Evolutionary conservation across 805 yeast species (phyloP).

Genomic region (Ascoidea rubescens): DNA sequence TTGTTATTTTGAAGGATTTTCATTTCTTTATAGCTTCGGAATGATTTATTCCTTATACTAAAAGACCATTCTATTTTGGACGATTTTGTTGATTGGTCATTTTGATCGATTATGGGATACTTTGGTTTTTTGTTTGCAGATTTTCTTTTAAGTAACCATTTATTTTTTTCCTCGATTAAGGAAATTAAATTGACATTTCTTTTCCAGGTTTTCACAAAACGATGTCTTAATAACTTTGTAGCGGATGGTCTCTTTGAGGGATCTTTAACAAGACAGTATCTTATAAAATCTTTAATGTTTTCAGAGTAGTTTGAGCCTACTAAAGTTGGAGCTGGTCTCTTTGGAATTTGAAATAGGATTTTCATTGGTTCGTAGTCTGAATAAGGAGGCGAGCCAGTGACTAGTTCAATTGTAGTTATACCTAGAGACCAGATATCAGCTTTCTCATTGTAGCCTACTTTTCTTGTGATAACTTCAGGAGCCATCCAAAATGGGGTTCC

Average conservation of each 20-base stretch:
- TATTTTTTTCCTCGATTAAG: constrained; percentile 26
- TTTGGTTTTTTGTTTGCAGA: constrained; percentile 23
- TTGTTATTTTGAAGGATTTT: background rate
- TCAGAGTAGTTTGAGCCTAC: constrained; percentile 23
- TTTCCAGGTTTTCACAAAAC: constrained; percentile 30
- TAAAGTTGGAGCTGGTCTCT: constrained; percentile 45
- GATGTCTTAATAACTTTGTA: constrained; percentile 33
- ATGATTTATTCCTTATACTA: background rate
- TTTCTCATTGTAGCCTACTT: constrained; percentile 61
- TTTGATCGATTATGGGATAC: constrained; percentile 18
- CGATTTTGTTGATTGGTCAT: constrained; percentile 13
- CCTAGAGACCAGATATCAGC: constrained; percentile 97
- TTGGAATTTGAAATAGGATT: constrained; percentile 59
- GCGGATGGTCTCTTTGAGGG: constrained; percentile 58
- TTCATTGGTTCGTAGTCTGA: constrained; percentile 63
- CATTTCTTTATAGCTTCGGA: too few species aligned
- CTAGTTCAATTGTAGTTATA: constrained; percentile 76
- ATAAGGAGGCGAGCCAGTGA: constrained; percentile 73
- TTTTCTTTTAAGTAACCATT: constrained; percentile 20
- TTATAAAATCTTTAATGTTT: constrained; percentile 39
- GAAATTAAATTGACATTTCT: constrained; percentile 18
- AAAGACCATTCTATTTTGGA: too few species aligned
- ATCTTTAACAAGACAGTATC: constrained; percentile 50
- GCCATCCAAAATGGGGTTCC: constrained; percentile 99
- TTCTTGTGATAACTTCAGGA: constrained; percentile 70